phyloP scores from a whole-genome alignment of 768 basidiomycete genomes.

The Pisolithus microcarpus region DNA sequence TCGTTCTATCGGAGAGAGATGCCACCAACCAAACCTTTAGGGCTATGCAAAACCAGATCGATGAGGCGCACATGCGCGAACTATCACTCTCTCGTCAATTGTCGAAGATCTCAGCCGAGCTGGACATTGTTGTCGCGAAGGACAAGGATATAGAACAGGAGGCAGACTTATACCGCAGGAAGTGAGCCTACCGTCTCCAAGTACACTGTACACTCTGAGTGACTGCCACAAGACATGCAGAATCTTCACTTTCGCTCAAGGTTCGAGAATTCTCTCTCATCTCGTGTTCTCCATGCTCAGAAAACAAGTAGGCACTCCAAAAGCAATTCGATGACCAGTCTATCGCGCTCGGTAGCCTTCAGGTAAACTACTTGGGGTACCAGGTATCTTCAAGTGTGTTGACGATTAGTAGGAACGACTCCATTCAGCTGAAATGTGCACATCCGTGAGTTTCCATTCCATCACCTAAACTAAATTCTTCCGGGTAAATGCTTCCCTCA shows the following conservation, averaged over 20 bases:
- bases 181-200: constrained; percentile 11
- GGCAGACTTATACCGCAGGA: constrained; percentile 15
- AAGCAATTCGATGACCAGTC: constrained; percentile 56
- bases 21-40: constrained; percentile 12
- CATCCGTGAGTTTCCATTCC: constrained; percentile 10
- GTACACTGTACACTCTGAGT: neutral
- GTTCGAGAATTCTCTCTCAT: constrained; percentile 6
- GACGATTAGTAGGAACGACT: constrained; percentile 17
- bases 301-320: constrained; percentile 36
- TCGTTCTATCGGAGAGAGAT: constrained; percentile 21
- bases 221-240: constrained; percentile 12
- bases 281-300: neutral
- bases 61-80: constrained; percentile 15
- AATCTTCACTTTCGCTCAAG: constrained; percentile 18
- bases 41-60: constrained; percentile 10
- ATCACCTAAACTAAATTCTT: no score
- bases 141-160: constrained; percentile 15
- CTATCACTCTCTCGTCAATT: constrained; percentile 10
- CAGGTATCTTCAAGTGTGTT: neutral
- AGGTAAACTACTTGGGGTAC: constrained; percentile 23
- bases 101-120: constrained; percentile 13
- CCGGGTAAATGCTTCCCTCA: constrained; percentile 5
- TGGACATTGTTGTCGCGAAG: constrained; percentile 16
- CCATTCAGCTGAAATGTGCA: constrained; percentile 11
- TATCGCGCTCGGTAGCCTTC: constrained; percentile 44